Base-by-base conservation (phyloP, 202 grass and related monocot species). In the Setaria italica region DNA sequence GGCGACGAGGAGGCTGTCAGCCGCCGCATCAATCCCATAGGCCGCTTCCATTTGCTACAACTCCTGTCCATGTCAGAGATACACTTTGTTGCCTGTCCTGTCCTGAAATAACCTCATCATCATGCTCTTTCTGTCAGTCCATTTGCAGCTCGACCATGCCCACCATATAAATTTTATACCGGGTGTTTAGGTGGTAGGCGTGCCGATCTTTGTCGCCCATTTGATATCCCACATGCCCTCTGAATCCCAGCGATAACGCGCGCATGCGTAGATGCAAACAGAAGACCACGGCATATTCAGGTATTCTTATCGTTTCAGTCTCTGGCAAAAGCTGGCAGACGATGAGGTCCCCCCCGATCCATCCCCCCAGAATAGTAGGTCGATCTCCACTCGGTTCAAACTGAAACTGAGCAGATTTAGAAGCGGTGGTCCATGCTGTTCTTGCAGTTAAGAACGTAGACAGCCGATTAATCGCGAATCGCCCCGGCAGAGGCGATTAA, bases 171-270 rank as follows among this genome's bases (percentile, higher is more conserved):
- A 33, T 47, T 47, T 60, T 2, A 19, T 48, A 47, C 2, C 47
- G n/a, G 11, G 45, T 12, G 42, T 78, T 78, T 78, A 63, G n/a
- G 76, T 78, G 47, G 57, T 63, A 60, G 75, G 57, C 75, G 56
- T 32, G 57, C 57, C 29, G 35, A 42, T 77, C 39, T 15, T 9
- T 62, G n/a, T 46, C 57, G 7, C 54, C 16, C 51, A 5, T 46
- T 9, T 9, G 11, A 48, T 4, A 15, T 0, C 55, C 11, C 59
- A 78, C 39, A 62, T 62, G 42, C n/a, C 13, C 12, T 11, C 42
- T 5, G 21, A 19, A 11, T 60, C 17, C 56, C 55, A 30, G 33
- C 13, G 13, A 14, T 2, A 7, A 78, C 32, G 62, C 57, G 13
- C 55, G 13, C 19, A 29, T 25, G 13, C 12, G 12, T 4, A 10